Percentiles rank a stretch among this genome's conserved stretches.
Conservation (phyloP, 768 basidiomycete species). For the Russula dissimulans region DNA sequence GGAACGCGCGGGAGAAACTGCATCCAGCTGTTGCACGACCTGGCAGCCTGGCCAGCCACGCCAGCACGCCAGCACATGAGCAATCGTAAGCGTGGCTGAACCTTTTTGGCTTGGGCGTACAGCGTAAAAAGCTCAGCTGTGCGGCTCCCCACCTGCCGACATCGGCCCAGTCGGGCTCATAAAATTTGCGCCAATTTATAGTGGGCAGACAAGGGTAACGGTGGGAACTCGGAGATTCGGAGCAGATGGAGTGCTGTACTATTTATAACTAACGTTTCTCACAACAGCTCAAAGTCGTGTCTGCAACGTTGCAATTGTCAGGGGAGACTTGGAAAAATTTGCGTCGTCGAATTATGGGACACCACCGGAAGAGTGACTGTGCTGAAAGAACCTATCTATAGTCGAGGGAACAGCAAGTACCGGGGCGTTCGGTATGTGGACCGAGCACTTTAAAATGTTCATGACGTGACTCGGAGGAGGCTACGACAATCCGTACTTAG, state of each 20-base stretch:
- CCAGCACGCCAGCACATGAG: no score
- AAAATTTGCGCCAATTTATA: neutral
- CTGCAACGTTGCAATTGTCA: neutral
- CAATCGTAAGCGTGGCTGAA: no score
- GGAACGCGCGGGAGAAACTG: no score
- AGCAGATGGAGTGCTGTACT: neutral
- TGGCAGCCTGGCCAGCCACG: no score
- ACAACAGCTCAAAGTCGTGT: neutral
- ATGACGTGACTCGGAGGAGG: no score
- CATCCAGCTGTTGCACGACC: no score
- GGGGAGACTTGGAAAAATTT: neutral
- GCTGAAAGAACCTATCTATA: no score
- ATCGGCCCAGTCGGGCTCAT: neutral
- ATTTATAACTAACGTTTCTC: neutral
- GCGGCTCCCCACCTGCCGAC: neutral
- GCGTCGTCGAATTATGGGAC: neutral
- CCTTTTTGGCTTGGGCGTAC: neutral
- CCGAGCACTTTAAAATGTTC: no score
- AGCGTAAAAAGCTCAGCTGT: slow-evolving; percentile 9
- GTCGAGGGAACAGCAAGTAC: neutral
- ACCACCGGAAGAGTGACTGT: neutral
- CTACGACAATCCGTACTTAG: no score
- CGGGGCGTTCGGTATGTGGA: no score
- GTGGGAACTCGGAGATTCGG: neutral
- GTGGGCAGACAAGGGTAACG: neutral